Evolutionary conservation across 495 filamentous ascomycete species (phyloP).

Genomic region (Trichoderma virens): DNA sequence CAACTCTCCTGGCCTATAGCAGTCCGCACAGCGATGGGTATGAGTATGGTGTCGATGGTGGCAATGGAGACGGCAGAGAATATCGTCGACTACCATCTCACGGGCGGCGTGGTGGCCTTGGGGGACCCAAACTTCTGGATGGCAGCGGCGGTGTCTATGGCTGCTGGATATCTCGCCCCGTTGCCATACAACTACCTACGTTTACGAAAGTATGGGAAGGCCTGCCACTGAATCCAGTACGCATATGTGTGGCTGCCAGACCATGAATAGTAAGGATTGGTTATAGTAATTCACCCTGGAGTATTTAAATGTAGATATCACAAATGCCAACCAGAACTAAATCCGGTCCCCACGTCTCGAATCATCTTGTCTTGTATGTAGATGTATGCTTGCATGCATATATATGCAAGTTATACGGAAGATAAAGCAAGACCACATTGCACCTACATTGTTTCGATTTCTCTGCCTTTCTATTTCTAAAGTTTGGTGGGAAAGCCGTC

Average conservation of each 20-base stretch:
- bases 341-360: too few relatives aligned
- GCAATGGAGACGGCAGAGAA: constrained; percentile 41
- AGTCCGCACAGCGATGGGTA: constrained; percentile 36
- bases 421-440: too few relatives aligned
- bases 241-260: neutral
- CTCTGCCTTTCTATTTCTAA: too few relatives aligned
- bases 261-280: too few relatives aligned
- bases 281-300: too few relatives aligned
- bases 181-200: constrained; percentile 42
- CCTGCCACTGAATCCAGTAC: constrained; percentile 9
- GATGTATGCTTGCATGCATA: too few relatives aligned
- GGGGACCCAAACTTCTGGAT: constrained; percentile 29
- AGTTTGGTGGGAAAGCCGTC: too few relatives aligned
- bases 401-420: too few relatives aligned
- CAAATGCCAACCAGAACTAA: too few relatives aligned
- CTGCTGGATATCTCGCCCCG: constrained; percentile 36
- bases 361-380: too few relatives aligned
- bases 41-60: constrained; percentile 43
- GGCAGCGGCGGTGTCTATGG: constrained; percentile 29
- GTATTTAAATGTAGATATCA: too few relatives aligned
- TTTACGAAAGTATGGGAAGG: constrained; percentile 33
- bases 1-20: constrained; percentile 30
- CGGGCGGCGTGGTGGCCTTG: constrained; percentile 33
- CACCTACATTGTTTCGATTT: too few relatives aligned
- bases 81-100: constrained; percentile 40